Evolutionary conservation across 2,329 filamentous ascomycete genomes (phyloP), one percentile per base, ranked within the genome.

Genomic region (Arthrobotrys sinensis): DNA sequence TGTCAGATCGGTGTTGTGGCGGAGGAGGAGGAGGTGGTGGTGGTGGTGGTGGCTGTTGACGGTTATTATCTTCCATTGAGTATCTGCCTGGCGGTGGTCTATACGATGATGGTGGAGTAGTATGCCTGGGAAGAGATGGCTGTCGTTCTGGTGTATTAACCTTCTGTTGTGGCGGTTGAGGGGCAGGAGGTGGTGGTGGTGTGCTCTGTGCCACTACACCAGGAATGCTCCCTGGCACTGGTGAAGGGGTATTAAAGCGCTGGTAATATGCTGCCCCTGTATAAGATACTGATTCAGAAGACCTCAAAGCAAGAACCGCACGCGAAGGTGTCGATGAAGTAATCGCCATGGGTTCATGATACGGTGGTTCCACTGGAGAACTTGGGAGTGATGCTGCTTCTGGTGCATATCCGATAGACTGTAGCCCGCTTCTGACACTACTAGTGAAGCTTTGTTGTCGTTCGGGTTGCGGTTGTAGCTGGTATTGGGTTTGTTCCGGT

Each of bases 361-460:
- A 38, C n/a, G 28, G n/a, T 14, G 40, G 48, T 11, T 77, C 73
- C 16, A 66, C 48, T 1, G 66, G 66, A 28, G 73, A 71, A 38
- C 40, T 71, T 21, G 66, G 57, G 16, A 77, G 36, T 3, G 73
- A 66, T 11, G 66, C 48, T 48, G 73, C 73, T 63, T 77, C 73
- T n/a, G 72, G 72, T 3, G 73, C 73, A 48, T 77, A 77, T 40
- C 73, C 73, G 60, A 77, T 77, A 38, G 73, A 70, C 52, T 77
- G 73, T 24, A 77, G 45, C 36, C 73, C 73, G 62, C 66, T 77
- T 55, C 73, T 77, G 67, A 77, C 65, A 67, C 73, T 77, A 77
- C 73, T 67, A 50, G 73, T 57, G 19, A 77, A 77, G 66, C 73
- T 77, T 63, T 77, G 73, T 19, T 45, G 60, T 71, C 66, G 71